Conservation (phyloP, 306 rosid genomes). For the Lupinus albus region DNA sequence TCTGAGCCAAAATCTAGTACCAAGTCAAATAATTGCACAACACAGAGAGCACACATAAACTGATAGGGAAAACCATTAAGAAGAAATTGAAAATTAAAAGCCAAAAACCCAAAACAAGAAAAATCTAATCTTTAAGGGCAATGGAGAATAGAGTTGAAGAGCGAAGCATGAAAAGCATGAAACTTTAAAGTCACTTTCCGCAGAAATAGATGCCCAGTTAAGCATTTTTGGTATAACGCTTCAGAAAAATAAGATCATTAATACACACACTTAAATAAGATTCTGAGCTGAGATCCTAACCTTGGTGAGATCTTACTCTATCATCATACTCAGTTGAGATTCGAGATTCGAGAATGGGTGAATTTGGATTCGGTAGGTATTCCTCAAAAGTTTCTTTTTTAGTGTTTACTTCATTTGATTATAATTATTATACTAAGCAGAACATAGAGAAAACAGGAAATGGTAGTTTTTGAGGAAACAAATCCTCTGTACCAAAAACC, state of each 20-base stretch:
- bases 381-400: conserved; percentile 17
- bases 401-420: not conserved
- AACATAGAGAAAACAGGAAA: not conserved
- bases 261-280: conserved; percentile 4
- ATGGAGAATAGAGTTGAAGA: not conserved
- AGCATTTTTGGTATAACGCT: conserved; percentile 14
- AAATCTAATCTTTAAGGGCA: conserved; percentile 11
- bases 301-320: not conserved
- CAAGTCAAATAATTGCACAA: not conserved
- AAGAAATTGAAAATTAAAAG: not conserved
- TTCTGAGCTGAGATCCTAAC: conserved; percentile 8
- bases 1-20: conserved; percentile 6
- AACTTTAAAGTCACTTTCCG: not conserved
- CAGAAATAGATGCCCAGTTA: not conserved
- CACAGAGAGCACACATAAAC: conserved; percentile 14
- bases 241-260: conserved; percentile 36
- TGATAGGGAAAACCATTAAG: not conserved
- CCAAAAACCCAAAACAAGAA: not conserved
- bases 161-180: conserved; percentile 25
- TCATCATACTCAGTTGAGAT: not conserved
- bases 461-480: too few species aligned
- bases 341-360: conserved; percentile 21
- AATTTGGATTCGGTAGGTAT: not conserved
- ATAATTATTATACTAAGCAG: not conserved
- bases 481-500: too few species aligned